Percentiles rank a stretch among this genome's conserved stretches.
These are phyloP conservation scores for Hanseniaspora opuntiae DNA, from an alignment of 805 yeast genomes.

Conservation along the genomic window DNA sequence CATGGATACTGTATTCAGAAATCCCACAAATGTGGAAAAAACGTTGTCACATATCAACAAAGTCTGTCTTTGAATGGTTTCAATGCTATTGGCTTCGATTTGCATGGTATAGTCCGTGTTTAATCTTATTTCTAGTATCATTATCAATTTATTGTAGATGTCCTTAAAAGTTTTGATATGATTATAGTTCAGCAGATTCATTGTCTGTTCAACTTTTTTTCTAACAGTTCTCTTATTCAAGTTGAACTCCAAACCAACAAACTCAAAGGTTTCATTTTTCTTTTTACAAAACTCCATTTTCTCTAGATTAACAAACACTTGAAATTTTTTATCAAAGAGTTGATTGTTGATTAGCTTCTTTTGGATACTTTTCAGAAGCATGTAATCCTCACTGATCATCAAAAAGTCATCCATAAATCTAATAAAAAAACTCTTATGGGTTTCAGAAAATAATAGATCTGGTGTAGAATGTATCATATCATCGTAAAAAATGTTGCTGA, in stretches of 20 bases:
- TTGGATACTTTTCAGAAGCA: slow-evolving; percentile 23
- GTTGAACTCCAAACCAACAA: slow-evolving; percentile 33
- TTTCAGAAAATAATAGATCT: slow-evolving; percentile 15
- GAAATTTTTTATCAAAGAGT: slow-evolving; percentile 30
- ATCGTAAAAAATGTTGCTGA: slow-evolving; percentile 66
- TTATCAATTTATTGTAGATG: slow-evolving; percentile 20
- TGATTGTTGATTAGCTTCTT: slow-evolving; percentile 18
- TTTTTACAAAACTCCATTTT: slow-evolving; percentile 24
- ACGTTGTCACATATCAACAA: slow-evolving; percentile 14
- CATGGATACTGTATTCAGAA: slow-evolving; percentile 5
- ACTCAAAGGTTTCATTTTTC: slow-evolving; percentile 22
- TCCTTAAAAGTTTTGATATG: slow-evolving; percentile 14
- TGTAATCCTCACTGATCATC: slow-evolving; percentile 38
- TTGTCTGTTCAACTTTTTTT: slow-evolving; percentile 23
- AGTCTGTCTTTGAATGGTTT: slow-evolving; percentile 19
- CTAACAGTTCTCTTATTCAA: slow-evolving; percentile 24
- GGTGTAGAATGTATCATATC: slow-evolving; percentile 32
- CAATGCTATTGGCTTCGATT: slow-evolving; percentile 16
- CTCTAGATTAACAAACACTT: slow-evolving; percentile 28
- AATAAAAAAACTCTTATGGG: slow-evolving; percentile 29
- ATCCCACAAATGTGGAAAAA: slow-evolving; percentile 16
- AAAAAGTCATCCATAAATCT: slow-evolving; percentile 79
- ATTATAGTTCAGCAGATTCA: slow-evolving; percentile 14
- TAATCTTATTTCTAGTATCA: slow-evolving; percentile 25
- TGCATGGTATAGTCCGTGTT: slow-evolving; percentile 22